Percentiles rank a stretch among this genome's conserved stretches.
Evolutionary conservation across 805 yeast genomes (phyloP).

Genomic region (Cyberlindnera amylophila): DNA sequence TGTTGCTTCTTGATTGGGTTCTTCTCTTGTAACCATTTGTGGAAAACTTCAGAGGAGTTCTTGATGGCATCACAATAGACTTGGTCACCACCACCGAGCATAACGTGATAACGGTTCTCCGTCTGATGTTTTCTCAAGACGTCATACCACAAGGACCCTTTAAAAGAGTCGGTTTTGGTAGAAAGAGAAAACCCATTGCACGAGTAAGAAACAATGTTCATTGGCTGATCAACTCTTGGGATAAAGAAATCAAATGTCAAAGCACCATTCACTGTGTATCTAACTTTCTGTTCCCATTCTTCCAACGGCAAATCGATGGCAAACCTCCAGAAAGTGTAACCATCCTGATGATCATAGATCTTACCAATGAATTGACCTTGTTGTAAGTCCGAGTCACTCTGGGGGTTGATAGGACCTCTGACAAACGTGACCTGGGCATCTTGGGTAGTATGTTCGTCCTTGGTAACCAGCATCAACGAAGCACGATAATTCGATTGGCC

Average conservation of each 20-base stretch:
- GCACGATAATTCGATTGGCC: conserved; percentile 56
- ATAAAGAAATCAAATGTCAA: conserved; percentile 61
- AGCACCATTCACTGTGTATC: conserved; percentile 53
- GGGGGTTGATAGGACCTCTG: conserved; percentile 29
- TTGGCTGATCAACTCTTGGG: conserved; percentile 60
- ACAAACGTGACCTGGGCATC: conserved; percentile 29
- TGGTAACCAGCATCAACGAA: conserved; percentile 59
- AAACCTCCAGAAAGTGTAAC: conserved; percentile 64
- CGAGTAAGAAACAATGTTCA: conserved; percentile 80
- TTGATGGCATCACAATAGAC: conserved; percentile 83
- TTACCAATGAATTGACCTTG: conserved; percentile 46
- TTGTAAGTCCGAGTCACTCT: conserved; percentile 9
- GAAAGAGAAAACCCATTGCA: conserved; percentile 87
- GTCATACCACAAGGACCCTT: conserved; percentile 83
- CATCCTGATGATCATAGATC: conserved; percentile 40
- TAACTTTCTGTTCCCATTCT: conserved; percentile 54
- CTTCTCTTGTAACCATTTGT: conserved; percentile 59
- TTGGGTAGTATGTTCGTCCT: conserved; percentile 30
- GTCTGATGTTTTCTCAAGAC: conserved; percentile 63
- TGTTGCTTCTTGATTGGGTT: conserved; percentile 44
- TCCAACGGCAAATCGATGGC: conserved; percentile 46
- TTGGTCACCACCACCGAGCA: conserved; percentile 98
- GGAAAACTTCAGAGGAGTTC: conserved; percentile 46
- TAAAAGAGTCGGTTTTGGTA: conserved; percentile 62
- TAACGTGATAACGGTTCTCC: conserved; percentile 73